These are phyloP conservation scores for Rosa hybrid DNA, from an alignment of 331 rosid genomes.

Conservation along the genomic window DNA sequence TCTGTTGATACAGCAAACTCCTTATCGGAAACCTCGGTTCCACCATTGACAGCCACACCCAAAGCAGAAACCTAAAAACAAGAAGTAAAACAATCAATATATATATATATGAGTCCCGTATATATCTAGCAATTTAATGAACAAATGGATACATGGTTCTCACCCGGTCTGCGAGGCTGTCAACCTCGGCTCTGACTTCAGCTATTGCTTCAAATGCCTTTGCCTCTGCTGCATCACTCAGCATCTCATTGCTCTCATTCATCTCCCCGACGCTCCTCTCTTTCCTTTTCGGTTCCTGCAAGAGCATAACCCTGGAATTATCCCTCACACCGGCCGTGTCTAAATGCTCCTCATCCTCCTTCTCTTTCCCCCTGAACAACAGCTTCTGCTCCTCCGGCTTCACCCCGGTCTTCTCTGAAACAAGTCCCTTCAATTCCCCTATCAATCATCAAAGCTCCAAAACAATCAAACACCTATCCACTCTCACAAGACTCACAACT, in stretches of 20 bases:
- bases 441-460: conserved; percentile 22
- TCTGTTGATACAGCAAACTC: conserved; percentile 69
- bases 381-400: conserved; percentile 66
- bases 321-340: conserved; percentile 76
- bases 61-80: conserved; percentile 63
- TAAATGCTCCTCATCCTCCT: conserved; percentile 65
- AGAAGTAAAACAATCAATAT: conserved; percentile 12
- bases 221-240: conserved; percentile 36
- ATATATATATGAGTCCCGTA: conserved; percentile 5
- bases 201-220: conserved; percentile 62
- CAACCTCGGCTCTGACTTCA: conserved; percentile 69
- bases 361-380: conserved; percentile 71
- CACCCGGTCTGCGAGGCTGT: conserved; percentile 72
- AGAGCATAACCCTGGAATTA: conserved; percentile 62
- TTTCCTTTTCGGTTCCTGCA: conserved; percentile 55
- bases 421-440: conserved; percentile 72
- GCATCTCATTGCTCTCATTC: conserved; percentile 43
- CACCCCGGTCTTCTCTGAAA: conserved; percentile 63
- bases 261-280: conserved; percentile 56
- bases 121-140: neutral
- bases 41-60: conserved; percentile 63
- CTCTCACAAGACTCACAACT: neutral
- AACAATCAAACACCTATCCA: conserved; percentile 22
- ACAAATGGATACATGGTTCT: conserved; percentile 7
- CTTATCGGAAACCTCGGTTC: conserved; percentile 69